These are phyloP conservation scores for Suhomyces anneliseae DNA, from an alignment of 1,139 yeast species.

Conservation along the genomic window DNA sequence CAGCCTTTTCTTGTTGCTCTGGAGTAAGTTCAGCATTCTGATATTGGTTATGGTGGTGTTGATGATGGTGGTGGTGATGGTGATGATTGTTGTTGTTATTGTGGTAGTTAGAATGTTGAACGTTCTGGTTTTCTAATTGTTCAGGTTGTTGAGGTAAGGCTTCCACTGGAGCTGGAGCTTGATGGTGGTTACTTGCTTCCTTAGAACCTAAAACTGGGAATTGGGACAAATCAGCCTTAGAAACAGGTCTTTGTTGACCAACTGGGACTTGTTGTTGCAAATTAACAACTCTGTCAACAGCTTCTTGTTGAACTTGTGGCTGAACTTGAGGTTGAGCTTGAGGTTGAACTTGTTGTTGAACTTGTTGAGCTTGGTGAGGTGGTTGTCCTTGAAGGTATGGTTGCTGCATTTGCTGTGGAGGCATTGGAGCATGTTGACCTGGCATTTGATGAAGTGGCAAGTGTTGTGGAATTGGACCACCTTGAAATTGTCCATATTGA, in stretches of 20 bases:
- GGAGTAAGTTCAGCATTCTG: constrained; percentile 39
- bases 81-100: constrained; percentile 11
- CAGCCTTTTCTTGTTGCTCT: constrained; percentile 54
- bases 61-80: constrained; percentile 11
- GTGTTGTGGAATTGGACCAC: constrained; percentile 20
- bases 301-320: constrained; percentile 14
- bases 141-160: constrained; percentile 2
- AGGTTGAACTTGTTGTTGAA: constrained; percentile 8
- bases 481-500: constrained; percentile 35
- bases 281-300: constrained; percentile 6
- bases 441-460: constrained; percentile 29
- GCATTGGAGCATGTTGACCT: constrained; percentile 19
- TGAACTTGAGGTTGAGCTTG: background rate
- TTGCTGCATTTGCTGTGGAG: constrained; percentile 17
- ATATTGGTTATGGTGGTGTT: constrained; percentile 13
- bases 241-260: constrained; percentile 7
- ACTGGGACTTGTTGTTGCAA: constrained; percentile 12
- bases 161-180: constrained; percentile 15
- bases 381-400: constrained; percentile 14
- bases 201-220: constrained; percentile 55
- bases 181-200: constrained; percentile 19
- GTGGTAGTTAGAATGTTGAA: constrained; percentile 15
- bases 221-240: constrained; percentile 43
- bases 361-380: constrained; percentile 21
- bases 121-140: constrained; percentile 5